These are phyloP conservation scores for Cercospora sp. DNA, from an alignment of 2,329 filamentous ascomycete species.

Conservation along the genomic window DNA sequence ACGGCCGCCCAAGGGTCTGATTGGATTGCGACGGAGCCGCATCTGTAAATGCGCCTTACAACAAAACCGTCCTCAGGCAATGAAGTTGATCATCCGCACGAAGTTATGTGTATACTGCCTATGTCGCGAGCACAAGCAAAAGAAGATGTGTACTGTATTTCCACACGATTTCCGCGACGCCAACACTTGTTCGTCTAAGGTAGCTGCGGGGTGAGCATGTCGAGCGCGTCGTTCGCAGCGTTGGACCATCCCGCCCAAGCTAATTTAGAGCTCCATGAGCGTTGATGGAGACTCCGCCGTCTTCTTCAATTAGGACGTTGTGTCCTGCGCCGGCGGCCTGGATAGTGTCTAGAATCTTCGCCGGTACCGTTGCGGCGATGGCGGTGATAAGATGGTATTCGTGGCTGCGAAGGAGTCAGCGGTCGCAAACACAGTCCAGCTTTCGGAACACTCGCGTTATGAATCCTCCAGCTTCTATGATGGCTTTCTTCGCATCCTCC, in stretches of 20 bases:
- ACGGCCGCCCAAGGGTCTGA: not conserved
- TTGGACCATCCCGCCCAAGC: not conserved
- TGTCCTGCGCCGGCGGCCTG: constrained; percentile 62
- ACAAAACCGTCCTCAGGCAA: not conserved
- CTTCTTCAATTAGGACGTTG: constrained; percentile 72
- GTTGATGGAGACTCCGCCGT: constrained; percentile 48
- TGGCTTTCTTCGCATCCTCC: constrained; percentile 64
- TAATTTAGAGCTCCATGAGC: not conserved
- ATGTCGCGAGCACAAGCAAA: not conserved
- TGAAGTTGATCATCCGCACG: not conserved
- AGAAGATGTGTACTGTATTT: not conserved
- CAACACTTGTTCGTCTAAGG: not conserved
- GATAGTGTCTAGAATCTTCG: constrained; percentile 67
- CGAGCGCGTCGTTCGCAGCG: not conserved
- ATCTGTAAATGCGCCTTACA: not conserved
- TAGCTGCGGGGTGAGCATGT: not conserved
- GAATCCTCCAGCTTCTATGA: constrained; percentile 38
- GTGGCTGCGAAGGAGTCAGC: constrained; percentile 23
- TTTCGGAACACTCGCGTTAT: not conserved
- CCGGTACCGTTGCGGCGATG: constrained; percentile 61
- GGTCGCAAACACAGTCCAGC: constrained; percentile 18
- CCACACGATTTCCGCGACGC: not conserved
- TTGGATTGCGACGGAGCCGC: not conserved
- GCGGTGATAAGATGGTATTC: constrained; percentile 39
- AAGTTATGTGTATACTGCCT: not conserved